Evolutionary conservation across 2,329 filamentous ascomycete genomes (phyloP), one percentile per base, ranked within the genome.

Genomic region (Microthyrium microscopicum): DNA sequence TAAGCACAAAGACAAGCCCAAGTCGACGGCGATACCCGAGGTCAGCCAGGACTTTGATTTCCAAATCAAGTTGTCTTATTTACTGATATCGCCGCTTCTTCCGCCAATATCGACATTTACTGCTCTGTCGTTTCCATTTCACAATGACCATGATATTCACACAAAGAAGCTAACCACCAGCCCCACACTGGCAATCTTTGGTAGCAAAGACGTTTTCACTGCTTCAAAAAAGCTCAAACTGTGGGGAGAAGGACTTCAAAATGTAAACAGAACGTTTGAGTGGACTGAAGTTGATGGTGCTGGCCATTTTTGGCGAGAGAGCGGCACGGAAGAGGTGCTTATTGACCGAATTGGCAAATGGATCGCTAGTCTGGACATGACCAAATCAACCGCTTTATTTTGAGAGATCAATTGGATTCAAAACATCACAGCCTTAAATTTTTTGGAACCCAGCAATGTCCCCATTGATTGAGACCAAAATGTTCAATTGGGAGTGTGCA

Each of bases 161-260:
- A 3, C 18, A 4, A 18, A 34, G 33, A 40, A 22, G 13, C 26
- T 43, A 6, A 29, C 43, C 4, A 46, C 43, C 24, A 42, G 49
- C 30, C 34, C 34, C 4, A 77, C 77, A 0, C 51, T 93, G 21
- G 73, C 71, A 1, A 53, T 92, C 0, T 92, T 75, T 46, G 87
- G 85, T 2, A 70, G 76, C 32, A 61, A 67, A 4, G 85, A 95
- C 51, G 56, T 65, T 0, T 91, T 94, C 42, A 74, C 80, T 1
- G 68, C 73, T 1, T 60, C 60, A 3, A 66, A 62, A 37, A 79
- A 70, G 50, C 59, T 85, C 43, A 64, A 68, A 8, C 55, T 61
- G 1, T 93, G 85, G 85, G 60, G 61, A 6, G 17, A 9, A 31
- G 21, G 9, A 6, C 4, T 11, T 38, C 11, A 26, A 27, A 9